Evolutionary conservation across 2,329 filamentous ascomycete species (phyloP).

Genomic region (Alternaria metachromatica): DNA sequence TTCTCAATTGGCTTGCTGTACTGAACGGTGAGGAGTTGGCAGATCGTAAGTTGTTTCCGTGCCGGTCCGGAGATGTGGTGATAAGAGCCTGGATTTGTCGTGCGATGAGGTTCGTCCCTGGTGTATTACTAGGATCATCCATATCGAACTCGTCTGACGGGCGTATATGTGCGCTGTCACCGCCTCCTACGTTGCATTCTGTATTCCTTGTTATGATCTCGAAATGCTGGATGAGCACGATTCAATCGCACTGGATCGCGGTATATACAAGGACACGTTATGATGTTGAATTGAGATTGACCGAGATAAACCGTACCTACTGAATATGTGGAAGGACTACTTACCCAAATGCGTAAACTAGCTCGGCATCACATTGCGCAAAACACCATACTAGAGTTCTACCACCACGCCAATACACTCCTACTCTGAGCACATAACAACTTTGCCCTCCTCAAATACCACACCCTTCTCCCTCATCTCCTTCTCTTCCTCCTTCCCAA

Average conservation of each 20-base stretch:
- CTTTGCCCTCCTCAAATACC: background rate
- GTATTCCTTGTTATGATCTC: background rate
- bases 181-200: background rate
- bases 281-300: background rate
- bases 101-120: background rate
- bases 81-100: background rate
- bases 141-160: background rate
- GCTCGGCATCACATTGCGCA: background rate
- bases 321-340: background rate
- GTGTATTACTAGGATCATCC: background rate
- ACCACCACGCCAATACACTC: background rate
- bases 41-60: background rate
- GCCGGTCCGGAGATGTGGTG: background rate
- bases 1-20: background rate
- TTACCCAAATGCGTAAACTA: background rate
- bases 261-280: background rate
- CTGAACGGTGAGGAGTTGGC: background rate
- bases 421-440: background rate
- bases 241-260: background rate
- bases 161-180: background rate
- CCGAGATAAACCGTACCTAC: background rate
- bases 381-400: background rate
- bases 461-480: background rate
- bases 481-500: background rate
- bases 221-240: background rate